Evolutionary conservation across 2,329 filamentous ascomycete species (phyloP).

Genomic region (Sporothrix mexicana): DNA sequence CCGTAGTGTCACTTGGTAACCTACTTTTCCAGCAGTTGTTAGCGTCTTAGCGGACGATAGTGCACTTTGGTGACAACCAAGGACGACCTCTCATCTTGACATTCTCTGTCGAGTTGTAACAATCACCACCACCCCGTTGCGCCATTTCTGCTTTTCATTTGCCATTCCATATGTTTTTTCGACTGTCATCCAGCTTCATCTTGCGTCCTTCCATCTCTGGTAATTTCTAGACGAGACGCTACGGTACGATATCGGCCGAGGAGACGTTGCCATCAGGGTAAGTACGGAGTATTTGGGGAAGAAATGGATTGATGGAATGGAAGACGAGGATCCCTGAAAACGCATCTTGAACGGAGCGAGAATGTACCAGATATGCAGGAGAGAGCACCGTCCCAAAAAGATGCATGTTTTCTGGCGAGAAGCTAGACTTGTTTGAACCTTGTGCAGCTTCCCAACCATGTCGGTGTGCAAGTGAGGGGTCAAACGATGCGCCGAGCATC

Average conservation of each 20-base stretch:
- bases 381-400: background rate
- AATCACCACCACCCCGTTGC: background rate
- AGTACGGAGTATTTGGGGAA: background rate
- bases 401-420: background rate
- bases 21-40: background rate
- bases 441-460: background rate
- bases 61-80: too few species aligned
- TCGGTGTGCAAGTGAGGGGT: slow-evolving; percentile 12
- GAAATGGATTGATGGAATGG: too few species aligned
- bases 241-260: slow-evolving; percentile 1
- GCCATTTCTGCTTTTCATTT: background rate
- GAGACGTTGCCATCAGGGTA: background rate
- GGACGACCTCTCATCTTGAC: background rate
- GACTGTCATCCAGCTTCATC: background rate
- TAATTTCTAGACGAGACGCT: too few species aligned
- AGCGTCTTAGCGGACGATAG: background rate
- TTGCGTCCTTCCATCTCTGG: too few species aligned
- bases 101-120: too few species aligned
- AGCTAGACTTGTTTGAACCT: background rate
- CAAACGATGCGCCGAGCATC: background rate
- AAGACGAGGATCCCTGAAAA: too few species aligned
- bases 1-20: slow-evolving; percentile 2
- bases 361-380: background rate
- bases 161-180: background rate
- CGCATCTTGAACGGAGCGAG: too few species aligned